These are phyloP conservation scores for Hordeum pubiflorum DNA, from an alignment of 202 grass and related monocot species.

Conservation along the genomic window DNA sequence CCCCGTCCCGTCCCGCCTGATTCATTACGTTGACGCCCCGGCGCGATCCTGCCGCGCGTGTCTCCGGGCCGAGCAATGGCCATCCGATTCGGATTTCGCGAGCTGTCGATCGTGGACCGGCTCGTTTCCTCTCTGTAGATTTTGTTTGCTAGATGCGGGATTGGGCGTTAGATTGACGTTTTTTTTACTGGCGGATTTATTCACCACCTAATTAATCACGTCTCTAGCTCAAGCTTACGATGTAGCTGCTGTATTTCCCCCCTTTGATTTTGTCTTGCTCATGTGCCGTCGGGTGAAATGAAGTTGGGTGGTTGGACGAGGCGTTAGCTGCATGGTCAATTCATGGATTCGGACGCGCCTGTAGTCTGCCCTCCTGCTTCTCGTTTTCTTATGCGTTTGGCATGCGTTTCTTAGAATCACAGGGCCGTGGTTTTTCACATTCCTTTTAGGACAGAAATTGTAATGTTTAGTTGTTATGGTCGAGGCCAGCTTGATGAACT, in stretches of 20 bases:
- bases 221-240: conserved; percentile 18
- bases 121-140: conserved; percentile 15
- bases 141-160: conserved; percentile 27
- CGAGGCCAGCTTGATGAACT: background rate
- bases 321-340: conserved; percentile 35
- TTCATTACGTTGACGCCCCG: conserved; percentile 7
- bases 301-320: conserved; percentile 17
- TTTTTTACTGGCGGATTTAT: conserved; percentile 11
- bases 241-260: background rate
- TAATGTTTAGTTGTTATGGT: background rate
- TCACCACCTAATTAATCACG: background rate
- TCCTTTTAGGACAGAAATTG: background rate
- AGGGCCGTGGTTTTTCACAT: background rate
- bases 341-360: conserved; percentile 13
- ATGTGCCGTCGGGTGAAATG: conserved; percentile 7
- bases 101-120: conserved; percentile 11
- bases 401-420: background rate
- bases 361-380: conserved; percentile 14
- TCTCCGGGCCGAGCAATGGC: conserved; percentile 17
- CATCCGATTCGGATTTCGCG: conserved; percentile 36
- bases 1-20: background rate
- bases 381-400: conserved; percentile 2
- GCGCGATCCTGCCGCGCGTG: conserved; percentile 23
- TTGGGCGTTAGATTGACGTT: conserved; percentile 23
- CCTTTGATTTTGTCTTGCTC: background rate